Evolutionary conservation across 805 yeast species (phyloP).

Genomic region (Kodamaea neixiangensis): DNA sequence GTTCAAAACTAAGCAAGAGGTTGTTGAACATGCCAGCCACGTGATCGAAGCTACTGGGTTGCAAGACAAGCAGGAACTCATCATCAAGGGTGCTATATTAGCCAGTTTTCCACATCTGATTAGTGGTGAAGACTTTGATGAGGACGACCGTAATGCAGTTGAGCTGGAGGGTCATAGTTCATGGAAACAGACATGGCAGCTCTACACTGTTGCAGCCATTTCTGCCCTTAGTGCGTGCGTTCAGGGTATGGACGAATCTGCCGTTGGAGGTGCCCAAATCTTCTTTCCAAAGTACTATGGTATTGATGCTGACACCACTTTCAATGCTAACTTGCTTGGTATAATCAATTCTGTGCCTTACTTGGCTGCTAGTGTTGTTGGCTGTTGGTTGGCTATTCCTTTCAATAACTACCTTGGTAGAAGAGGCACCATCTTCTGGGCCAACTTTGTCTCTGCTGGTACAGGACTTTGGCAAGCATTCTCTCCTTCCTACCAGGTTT

Average conservation of each 20-base stretch:
- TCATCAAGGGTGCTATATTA: constrained; percentile 7
- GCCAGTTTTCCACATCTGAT: constrained; percentile 2
- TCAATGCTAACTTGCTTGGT: constrained; percentile 16
- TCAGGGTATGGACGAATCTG: constrained; percentile 20
- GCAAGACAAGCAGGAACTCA: background rate
- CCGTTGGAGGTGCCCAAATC: constrained; percentile 19
- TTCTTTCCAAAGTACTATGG: constrained; percentile 9
- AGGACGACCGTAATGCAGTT: background rate
- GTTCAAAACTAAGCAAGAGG: background rate
- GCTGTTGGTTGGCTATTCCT: constrained; percentile 11
- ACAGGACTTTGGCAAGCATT: constrained; percentile 20
- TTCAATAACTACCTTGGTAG: constrained; percentile 15
- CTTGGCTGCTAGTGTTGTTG: constrained; percentile 14
- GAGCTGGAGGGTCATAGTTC: background rate
- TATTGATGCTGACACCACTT: constrained; percentile 4
- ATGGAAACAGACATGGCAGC: constrained; percentile 8
- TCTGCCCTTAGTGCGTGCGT: constrained; percentile 14
- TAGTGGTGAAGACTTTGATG: background rate
- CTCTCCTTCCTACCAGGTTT: constrained; percentile 7
- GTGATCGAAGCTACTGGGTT: background rate
- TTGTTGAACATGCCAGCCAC: constrained; percentile 1
- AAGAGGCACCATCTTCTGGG: constrained; percentile 12
- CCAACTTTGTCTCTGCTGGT: constrained; percentile 13
- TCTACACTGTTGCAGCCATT: constrained; percentile 6
- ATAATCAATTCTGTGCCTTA: constrained; percentile 14